These are phyloP conservation scores for Hebeloma cylindrosporum DNA, from an alignment of 768 basidiomycete species.

Conservation along the genomic window DNA sequence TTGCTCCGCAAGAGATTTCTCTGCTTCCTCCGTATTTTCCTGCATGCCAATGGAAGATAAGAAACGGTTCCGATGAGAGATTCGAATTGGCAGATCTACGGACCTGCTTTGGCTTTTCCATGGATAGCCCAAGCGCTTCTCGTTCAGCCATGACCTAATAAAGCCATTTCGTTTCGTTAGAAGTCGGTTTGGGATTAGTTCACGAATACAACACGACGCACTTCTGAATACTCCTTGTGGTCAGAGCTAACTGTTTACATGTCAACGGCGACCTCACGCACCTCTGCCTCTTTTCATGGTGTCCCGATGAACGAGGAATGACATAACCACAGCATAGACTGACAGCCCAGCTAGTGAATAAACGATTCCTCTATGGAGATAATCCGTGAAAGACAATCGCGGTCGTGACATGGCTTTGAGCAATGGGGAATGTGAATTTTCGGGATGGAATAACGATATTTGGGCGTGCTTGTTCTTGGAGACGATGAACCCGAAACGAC, in stretches of 20 bases:
- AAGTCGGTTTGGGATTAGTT: slow-evolving; percentile 1
- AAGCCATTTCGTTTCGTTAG: slow-evolving; percentile 1
- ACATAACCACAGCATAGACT: slow-evolving; percentile 53
- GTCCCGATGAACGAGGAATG: slow-evolving; percentile 51
- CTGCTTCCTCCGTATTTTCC: slow-evolving; percentile 36
- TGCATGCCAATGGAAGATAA: slow-evolving; percentile 18
- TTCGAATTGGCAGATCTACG: slow-evolving; percentile 6
- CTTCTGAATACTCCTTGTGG: slow-evolving; percentile 29
- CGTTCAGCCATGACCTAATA: slow-evolving; percentile 34
- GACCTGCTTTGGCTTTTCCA: slow-evolving; percentile 28
- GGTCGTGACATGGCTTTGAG: slow-evolving; percentile 23
- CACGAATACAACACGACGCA: slow-evolving; percentile 17
- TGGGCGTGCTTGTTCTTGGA: no score
- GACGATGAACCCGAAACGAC: background rate
- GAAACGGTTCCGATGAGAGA: background rate
- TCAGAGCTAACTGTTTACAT: slow-evolving; percentile 6
- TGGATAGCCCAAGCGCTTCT: slow-evolving; percentile 27
- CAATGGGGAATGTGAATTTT: background rate
- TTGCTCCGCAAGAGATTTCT: slow-evolving; percentile 41
- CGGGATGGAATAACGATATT: no score
- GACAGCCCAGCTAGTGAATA: slow-evolving; percentile 52
- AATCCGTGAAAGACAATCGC: slow-evolving; percentile 16
- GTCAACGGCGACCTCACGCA: slow-evolving; percentile 28
- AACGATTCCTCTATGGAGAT: slow-evolving; percentile 51
- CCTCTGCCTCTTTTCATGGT: slow-evolving; percentile 57